phyloP scores from a whole-genome alignment of 2,329 filamentous ascomycete genomes.

The Exserohilum turcica region DNA sequence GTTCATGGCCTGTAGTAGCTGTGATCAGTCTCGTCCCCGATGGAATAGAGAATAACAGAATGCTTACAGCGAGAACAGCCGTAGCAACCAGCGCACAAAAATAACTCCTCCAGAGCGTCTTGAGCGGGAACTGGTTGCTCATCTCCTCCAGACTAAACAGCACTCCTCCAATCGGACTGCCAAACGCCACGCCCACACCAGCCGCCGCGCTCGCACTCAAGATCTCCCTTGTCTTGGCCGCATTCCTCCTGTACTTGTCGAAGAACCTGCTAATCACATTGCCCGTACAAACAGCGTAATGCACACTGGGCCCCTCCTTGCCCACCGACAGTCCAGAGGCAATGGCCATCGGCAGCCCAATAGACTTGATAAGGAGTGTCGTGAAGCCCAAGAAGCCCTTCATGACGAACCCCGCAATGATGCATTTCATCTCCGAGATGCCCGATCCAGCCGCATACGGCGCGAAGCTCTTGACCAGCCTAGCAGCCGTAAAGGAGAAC shows the following conservation, averaged over 20 bases:
- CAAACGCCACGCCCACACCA: constrained; percentile 94
- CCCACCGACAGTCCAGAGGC: constrained; percentile 92
- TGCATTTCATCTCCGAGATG: constrained; percentile 99
- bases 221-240: constrained; percentile 93
- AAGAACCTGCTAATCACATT: constrained; percentile 96
- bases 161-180: constrained; percentile 94
- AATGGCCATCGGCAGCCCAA: constrained; percentile 88
- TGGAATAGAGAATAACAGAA: not conserved
- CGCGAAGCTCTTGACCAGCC: constrained; percentile 86
- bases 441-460: constrained; percentile 96
- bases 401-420: constrained; percentile 99
- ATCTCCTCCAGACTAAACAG: constrained; percentile 98
- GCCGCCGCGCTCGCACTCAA: constrained; percentile 92
- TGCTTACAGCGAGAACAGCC: constrained; percentile 73
- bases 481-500: constrained; percentile 82
- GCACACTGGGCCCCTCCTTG: constrained; percentile 97
- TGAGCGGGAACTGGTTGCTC: constrained; percentile 93
- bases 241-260: constrained; percentile 87
- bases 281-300: constrained; percentile 96
- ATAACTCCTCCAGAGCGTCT: constrained; percentile 97
- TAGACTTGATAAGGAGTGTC: constrained; percentile 92
- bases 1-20: constrained; percentile 74
- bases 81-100: constrained; percentile 97
- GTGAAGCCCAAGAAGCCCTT: constrained; percentile 93
- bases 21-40: not conserved